These are phyloP conservation scores for Pythium sp. DNA, from an alignment of 352 stramenopile species.

Conservation along the genomic window DNA sequence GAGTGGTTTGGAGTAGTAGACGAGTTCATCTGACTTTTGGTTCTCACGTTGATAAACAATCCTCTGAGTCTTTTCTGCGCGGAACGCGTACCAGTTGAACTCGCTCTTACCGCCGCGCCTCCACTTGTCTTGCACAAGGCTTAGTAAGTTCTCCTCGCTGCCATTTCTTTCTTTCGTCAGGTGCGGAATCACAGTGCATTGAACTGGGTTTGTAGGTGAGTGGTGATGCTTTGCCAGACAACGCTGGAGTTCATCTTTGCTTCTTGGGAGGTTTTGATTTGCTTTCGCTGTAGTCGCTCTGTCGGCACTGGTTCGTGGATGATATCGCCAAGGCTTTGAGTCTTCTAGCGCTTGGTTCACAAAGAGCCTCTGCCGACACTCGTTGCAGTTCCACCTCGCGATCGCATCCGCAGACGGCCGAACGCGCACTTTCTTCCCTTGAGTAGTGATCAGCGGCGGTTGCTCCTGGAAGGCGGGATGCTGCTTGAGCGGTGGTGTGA, in stretches of 20 bases:
- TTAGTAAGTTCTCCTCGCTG: background rate
- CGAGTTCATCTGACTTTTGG: conserved; percentile 25
- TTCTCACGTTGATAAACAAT: background rate
- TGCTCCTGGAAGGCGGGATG: conserved; percentile 38
- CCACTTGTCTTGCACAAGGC: conserved; percentile 12
- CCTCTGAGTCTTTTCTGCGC: conserved; percentile 9
- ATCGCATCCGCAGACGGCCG: conserved; percentile 14
- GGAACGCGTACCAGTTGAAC: conserved; percentile 35
- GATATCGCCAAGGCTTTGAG: background rate
- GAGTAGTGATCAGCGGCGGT: conserved; percentile 8
- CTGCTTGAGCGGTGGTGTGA: conserved; percentile 55
- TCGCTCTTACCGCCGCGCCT: background rate
- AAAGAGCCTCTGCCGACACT: conserved; percentile 16
- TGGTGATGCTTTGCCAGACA: background rate
- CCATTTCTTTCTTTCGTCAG: background rate
- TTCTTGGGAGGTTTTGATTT: background rate
- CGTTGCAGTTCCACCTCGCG: conserved; percentile 27
- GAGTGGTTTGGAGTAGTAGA: conserved; percentile 49
- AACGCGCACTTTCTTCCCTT: conserved; percentile 10
- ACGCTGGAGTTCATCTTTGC: background rate
- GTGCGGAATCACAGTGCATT: background rate
- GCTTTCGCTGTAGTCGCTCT: background rate
- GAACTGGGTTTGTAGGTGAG: background rate
- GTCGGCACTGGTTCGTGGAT: background rate
- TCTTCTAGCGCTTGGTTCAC: background rate